Conservation (phyloP, 2,329 filamentous ascomycete species). For the Ophiocordyceps unilateralis region DNA sequence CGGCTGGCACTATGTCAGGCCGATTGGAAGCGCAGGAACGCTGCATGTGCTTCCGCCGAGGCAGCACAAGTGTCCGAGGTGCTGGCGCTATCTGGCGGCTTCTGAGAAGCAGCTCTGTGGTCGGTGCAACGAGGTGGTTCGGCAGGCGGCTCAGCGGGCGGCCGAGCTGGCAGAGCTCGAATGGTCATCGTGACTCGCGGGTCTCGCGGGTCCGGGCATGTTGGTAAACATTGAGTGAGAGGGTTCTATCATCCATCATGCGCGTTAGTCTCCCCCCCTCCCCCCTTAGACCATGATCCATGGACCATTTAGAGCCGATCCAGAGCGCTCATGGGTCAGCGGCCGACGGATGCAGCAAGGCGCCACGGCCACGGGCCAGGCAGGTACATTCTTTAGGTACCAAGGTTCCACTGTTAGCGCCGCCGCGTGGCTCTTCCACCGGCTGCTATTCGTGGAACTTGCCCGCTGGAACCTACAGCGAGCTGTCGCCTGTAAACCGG, state of each 20-base stretch:
- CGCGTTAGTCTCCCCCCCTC: too few relatives aligned
- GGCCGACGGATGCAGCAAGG: background rate
- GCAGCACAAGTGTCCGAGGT: slow-evolving; percentile 61
- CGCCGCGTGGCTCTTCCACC: background rate
- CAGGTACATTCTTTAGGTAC: too few relatives aligned
- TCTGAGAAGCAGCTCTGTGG: slow-evolving; percentile 48
- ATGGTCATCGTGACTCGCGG: background rate
- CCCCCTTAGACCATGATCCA: too few relatives aligned
- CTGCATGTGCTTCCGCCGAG: slow-evolving; percentile 31
- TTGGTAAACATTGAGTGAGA: too few relatives aligned
- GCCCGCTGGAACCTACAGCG: background rate
- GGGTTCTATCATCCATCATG: too few relatives aligned
- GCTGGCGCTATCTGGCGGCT: slow-evolving; percentile 75
- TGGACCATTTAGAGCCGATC: too few relatives aligned
- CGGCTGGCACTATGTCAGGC: slow-evolving; percentile 24
- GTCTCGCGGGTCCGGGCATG: background rate
- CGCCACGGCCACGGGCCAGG: too few relatives aligned
- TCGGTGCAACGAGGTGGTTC: slow-evolving; percentile 55
- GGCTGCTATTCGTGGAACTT: background rate
- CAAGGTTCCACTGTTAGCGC: background rate
- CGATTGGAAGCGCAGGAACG: slow-evolving; percentile 23
- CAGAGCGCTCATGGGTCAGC: background rate
- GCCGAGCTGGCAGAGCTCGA: background rate
- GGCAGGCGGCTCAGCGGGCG: too few relatives aligned
- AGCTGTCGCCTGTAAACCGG: background rate